Percentiles rank a stretch among this genome's conserved stretches.
phyloP scores from a whole-genome alignment of 768 basidiomycete genomes.

The Rubroboletus satanas region DNA sequence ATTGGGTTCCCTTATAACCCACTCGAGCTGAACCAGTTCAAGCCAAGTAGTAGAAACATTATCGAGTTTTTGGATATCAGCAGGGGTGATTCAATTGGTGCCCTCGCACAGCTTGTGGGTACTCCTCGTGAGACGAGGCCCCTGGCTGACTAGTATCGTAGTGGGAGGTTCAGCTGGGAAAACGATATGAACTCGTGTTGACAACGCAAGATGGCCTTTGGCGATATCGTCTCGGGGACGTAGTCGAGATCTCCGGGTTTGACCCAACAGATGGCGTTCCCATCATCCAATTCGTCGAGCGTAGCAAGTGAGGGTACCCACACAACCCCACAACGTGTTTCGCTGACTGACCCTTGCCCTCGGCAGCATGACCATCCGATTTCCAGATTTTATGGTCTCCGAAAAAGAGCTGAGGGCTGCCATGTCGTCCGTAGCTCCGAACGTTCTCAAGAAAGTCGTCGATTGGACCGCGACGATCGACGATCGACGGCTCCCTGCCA shows the following conservation, averaged over 20 bases:
- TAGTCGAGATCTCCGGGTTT: conserved; percentile 21
- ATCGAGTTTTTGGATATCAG: conserved; percentile 16
- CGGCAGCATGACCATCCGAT: conserved; percentile 6
- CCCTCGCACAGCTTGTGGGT: conserved; percentile 3
- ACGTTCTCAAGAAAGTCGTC: neutral
- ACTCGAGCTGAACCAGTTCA: conserved; percentile 9
- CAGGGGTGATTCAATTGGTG: neutral
- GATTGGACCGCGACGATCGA: conserved; percentile 17
- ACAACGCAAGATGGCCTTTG: conserved; percentile 20
- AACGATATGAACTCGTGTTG: conserved; percentile 17
- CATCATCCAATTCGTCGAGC: conserved; percentile 15
- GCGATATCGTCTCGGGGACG: conserved; percentile 21
- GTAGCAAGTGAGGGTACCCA: conserved; percentile 8
- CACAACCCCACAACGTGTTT: neutral
- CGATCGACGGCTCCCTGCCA: conserved; percentile 2
- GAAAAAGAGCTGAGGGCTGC: conserved; percentile 10
- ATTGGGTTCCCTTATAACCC: conserved; percentile 8
- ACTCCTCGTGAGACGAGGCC: neutral
- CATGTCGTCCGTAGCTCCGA: neutral
- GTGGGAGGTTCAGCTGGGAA: conserved; percentile 16
- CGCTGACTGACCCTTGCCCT: neutral
- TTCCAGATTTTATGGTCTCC: conserved; percentile 10
- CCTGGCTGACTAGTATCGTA: conserved; percentile 1
- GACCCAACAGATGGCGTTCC: conserved; percentile 16
- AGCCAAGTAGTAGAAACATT: neutral